phyloP scores from a whole-genome alignment of 1,139 yeast species.

The Suhomyces choctaworum region DNA sequence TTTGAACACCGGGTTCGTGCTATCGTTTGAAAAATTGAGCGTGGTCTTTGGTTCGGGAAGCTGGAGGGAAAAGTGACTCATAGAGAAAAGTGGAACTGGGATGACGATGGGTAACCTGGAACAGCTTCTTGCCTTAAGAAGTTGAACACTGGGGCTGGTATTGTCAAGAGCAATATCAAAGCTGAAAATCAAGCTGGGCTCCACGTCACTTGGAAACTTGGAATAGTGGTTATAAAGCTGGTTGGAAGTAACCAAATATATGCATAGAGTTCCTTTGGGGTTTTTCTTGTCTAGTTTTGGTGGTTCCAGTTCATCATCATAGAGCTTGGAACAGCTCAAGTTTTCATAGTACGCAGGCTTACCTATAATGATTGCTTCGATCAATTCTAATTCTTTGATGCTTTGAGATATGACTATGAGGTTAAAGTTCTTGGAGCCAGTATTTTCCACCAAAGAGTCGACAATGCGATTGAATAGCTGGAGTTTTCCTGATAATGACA shows the following conservation, averaged over 20 bases:
- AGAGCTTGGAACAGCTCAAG: slow-evolving; percentile 60
- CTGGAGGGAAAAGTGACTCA: slow-evolving; percentile 35
- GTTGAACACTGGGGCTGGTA: slow-evolving; percentile 40
- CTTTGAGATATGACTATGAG: slow-evolving; percentile 59
- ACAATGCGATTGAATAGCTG: slow-evolving; percentile 53
- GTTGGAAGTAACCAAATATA: slow-evolving; percentile 41
- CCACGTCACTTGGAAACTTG: slow-evolving; percentile 22
- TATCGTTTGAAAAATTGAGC: slow-evolving; percentile 21
- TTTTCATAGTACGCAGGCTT: slow-evolving; percentile 57
- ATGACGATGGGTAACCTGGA: slow-evolving; percentile 36
- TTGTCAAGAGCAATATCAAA: slow-evolving; percentile 56
- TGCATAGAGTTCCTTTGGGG: slow-evolving; percentile 15
- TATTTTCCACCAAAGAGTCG: slow-evolving; percentile 27
- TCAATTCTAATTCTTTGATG: slow-evolving; percentile 66
- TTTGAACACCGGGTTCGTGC: slow-evolving; percentile 23
- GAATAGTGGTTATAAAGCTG: slow-evolving; percentile 41
- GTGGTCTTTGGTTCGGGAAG: slow-evolving; percentile 29
- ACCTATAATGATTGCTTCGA: slow-evolving; percentile 69
- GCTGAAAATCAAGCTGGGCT: slow-evolving; percentile 53
- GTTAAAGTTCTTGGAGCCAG: slow-evolving; percentile 18
- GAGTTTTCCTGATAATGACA: slow-evolving; percentile 60
- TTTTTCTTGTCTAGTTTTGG: slow-evolving; percentile 8
- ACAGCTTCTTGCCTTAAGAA: slow-evolving; percentile 25
- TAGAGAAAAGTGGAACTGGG: slow-evolving; percentile 40
- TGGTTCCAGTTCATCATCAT: slow-evolving; percentile 36